A percentile compares a stretch with the other conserved stretches of the same genome.
These are phyloP conservation scores for Linderina pennispora DNA, from an alignment of 192 early-diverging fungal species.

Conservation along the genomic window DNA sequence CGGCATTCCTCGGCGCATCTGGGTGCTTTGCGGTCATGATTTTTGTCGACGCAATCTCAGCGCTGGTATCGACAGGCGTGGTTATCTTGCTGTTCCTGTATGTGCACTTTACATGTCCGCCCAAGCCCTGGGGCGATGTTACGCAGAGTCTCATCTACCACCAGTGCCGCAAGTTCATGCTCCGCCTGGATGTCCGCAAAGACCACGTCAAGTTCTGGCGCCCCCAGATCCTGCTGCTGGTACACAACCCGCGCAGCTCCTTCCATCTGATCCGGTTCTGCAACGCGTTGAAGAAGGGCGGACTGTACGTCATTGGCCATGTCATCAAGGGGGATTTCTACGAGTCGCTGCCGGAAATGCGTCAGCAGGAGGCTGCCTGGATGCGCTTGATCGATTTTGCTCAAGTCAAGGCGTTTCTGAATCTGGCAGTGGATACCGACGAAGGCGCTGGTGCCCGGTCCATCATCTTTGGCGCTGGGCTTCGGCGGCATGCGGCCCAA, in stretches of 20 bases:
- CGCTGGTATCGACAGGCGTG: slow-evolving; percentile 47
- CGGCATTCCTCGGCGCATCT: slow-evolving; percentile 50
- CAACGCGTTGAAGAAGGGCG: slow-evolving; percentile 66
- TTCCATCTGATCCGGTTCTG: slow-evolving; percentile 58
- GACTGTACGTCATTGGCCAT: slow-evolving; percentile 60
- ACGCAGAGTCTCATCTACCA: slow-evolving; percentile 66
- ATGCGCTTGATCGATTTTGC: slow-evolving; percentile 53
- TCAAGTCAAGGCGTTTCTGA: slow-evolving; percentile 59
- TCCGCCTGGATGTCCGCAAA: slow-evolving; percentile 56
- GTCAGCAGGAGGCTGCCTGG: slow-evolving; percentile 53
- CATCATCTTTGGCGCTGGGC: slow-evolving; percentile 55
- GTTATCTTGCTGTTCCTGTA: slow-evolving; percentile 52
- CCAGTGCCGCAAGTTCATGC: slow-evolving; percentile 64
- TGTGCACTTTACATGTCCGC: slow-evolving; percentile 60
- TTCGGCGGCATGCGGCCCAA: slow-evolving; percentile 67
- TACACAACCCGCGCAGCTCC: slow-evolving; percentile 54
- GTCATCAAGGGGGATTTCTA: slow-evolving; percentile 53
- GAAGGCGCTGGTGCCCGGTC: slow-evolving; percentile 51
- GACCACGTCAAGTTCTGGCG: slow-evolving; percentile 70
- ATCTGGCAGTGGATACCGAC: slow-evolving; percentile 47
- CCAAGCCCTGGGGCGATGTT: slow-evolving; percentile 67
- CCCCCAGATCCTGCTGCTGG: slow-evolving; percentile 61
- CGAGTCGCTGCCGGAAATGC: slow-evolving; percentile 45
- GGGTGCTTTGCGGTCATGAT: slow-evolving; percentile 52
- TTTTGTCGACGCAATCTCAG: slow-evolving; percentile 48